These are phyloP conservation scores for Neurospora intermedia DNA, from an alignment of 495 filamentous ascomycete genomes.

Conservation along the genomic window DNA sequence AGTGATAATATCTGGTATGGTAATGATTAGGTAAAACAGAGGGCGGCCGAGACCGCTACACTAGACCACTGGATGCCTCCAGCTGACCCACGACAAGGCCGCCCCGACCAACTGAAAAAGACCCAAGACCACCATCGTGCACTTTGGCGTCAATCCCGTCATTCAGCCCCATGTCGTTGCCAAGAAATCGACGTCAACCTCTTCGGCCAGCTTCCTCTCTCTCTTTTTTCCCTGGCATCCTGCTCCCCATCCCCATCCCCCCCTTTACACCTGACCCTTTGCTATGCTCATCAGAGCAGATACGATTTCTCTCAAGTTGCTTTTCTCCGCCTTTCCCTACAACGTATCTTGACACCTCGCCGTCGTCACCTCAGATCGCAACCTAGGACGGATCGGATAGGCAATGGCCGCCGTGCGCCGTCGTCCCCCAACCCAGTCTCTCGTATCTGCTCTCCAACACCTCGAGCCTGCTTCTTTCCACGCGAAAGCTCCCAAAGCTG, in stretches of 20 bases:
- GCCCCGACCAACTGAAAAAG: not conserved
- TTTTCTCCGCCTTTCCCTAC: not conserved
- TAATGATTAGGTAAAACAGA: not conserved
- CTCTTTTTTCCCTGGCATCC: not conserved
- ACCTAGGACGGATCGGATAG: not conserved
- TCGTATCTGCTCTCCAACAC: not conserved
- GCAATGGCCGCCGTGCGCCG: conserved; percentile 7
- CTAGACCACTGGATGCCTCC: not conserved
- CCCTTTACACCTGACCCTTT: not conserved
- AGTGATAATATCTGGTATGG: not conserved
- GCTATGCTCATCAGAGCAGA: not conserved
- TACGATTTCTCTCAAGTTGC: not conserved
- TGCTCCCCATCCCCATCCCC: not conserved
- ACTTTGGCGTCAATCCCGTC: not conserved
- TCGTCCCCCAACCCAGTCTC: conserved; percentile 2
- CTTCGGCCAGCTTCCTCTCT: not conserved
- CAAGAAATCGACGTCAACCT: not conserved
- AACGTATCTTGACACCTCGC: not conserved
- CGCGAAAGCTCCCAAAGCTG: not conserved
- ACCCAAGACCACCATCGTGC: not conserved
- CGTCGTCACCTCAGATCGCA: not conserved
- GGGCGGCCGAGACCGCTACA: not conserved
- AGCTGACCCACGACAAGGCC: not conserved
- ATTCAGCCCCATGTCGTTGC: not conserved
- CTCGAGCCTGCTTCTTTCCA: conserved; percentile 1